These are phyloP conservation scores for Scleroderma citrinum DNA, from an alignment of 768 basidiomycete species.

Conservation along the genomic window DNA sequence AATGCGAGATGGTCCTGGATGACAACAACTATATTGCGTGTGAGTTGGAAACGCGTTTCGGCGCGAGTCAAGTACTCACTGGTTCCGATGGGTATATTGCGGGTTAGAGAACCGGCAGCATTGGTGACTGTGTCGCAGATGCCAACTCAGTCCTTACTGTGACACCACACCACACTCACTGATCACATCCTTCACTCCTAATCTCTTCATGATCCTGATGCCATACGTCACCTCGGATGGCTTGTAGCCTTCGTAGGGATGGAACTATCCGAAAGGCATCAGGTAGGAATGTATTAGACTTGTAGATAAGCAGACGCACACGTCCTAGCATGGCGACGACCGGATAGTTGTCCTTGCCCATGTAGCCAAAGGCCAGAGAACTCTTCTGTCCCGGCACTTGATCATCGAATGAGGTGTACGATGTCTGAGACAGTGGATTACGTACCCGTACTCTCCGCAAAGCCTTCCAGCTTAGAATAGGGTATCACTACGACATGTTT, in stretches of 20 bases:
- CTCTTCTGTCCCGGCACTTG: conserved; percentile 80
- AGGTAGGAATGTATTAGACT: neutral
- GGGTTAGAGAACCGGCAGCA: conserved; percentile 79
- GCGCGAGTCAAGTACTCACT: conserved; percentile 43
- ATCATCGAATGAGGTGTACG: neutral
- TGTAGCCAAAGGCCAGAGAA: conserved; percentile 70
- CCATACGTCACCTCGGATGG: conserved; percentile 70
- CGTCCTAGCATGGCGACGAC: conserved; percentile 89
- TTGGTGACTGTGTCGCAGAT: conserved; percentile 62
- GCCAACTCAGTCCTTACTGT: conserved; percentile 2
- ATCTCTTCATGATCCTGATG: conserved; percentile 67
- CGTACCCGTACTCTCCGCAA: conserved; percentile 71
- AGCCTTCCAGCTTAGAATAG: conserved; percentile 67
- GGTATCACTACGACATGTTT: conserved; percentile 53
- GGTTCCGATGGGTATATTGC: conserved; percentile 69
- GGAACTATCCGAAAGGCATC: conserved; percentile 47
- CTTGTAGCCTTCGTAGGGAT: conserved; percentile 79
- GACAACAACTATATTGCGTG: conserved; percentile 55
- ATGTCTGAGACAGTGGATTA: neutral
- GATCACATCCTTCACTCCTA: conserved; percentile 72
- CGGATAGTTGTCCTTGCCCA: conserved; percentile 63
- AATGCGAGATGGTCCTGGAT: conserved; percentile 82
- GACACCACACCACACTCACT: conserved; percentile 40
- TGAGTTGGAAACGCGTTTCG: conserved; percentile 7
- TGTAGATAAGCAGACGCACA: conserved; percentile 34